Evolutionary conservation across 192 early-diverging fungal genomes (phyloP).

Genomic region (Linnemannia schmuckeri): DNA sequence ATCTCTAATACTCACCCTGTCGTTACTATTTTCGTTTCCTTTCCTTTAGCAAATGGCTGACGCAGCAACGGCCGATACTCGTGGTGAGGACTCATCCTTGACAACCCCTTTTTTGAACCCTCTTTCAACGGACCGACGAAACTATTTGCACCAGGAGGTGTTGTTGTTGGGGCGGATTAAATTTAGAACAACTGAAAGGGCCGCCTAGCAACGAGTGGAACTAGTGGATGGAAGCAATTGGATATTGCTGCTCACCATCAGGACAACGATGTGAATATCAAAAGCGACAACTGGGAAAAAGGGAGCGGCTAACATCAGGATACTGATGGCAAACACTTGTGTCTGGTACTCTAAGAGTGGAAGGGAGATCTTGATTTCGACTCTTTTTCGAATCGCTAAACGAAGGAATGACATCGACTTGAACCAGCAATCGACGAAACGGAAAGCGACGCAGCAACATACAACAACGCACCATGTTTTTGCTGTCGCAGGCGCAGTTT

Average conservation of each 20-base stretch:
- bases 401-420: not conserved
- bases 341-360: not conserved
- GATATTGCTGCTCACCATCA: no score
- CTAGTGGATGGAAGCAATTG: no score
- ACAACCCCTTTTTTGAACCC: not conserved
- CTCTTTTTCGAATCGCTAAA: not conserved
- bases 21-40: not conserved
- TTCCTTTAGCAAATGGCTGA: constrained; percentile 45
- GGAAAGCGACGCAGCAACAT: not conserved
- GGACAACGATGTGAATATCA: no score
- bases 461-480: not conserved
- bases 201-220: no score
- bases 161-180: not conserved
- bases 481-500: not conserved
- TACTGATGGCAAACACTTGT: not conserved
- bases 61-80: constrained; percentile 56
- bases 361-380: not conserved
- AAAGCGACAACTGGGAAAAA: not conserved
- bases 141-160: not conserved
- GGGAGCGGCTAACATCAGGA: not conserved
- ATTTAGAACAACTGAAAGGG: no score
- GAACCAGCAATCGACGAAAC: not conserved
- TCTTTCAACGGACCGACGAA: not conserved
- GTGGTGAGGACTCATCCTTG: constrained; percentile 25
- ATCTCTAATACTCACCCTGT: not conserved